Evolutionary conservation across 2,329 filamentous ascomycete genomes (phyloP).

Genomic region (Mycosphaerella sp.): DNA sequence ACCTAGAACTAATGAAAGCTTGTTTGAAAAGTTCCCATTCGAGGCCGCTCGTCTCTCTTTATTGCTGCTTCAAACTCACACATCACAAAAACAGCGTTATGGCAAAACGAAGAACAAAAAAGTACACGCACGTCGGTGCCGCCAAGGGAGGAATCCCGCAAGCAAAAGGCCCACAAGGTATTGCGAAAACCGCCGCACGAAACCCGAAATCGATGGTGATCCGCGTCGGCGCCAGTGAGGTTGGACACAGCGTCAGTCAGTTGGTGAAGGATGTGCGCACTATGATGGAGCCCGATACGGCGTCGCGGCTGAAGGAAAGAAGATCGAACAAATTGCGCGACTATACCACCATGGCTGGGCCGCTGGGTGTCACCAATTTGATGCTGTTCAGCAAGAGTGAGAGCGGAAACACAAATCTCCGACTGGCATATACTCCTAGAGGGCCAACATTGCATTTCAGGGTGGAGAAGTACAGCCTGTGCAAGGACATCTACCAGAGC

Average conservation of each 20-base stretch:
- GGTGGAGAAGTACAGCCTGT: conserved; percentile 89
- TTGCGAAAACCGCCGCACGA: conserved; percentile 51
- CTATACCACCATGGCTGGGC: conserved; percentile 92
- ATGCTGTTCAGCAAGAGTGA: conserved; percentile 87
- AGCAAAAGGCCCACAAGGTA: conserved; percentile 48
- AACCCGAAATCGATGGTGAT: conserved; percentile 97
- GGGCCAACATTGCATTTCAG: conserved; percentile 92
- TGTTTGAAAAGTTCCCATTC: background rate
- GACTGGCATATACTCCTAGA: conserved; percentile 77
- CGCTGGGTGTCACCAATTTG: conserved; percentile 85
- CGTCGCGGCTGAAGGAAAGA: conserved; percentile 80
- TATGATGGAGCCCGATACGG: conserved; percentile 96
- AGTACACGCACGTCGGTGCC: conserved; percentile 74
- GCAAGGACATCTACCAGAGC: conserved; percentile 79
- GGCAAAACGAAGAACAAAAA: conserved; percentile 78
- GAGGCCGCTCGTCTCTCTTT: background rate
- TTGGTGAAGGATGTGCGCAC: conserved; percentile 82
- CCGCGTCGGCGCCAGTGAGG: conserved; percentile 87
- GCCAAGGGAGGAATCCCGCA: conserved; percentile 50
- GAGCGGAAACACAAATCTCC: conserved; percentile 85
- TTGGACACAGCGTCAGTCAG: conserved; percentile 85
- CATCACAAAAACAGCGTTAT: conserved; percentile 42
- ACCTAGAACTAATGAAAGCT: background rate
- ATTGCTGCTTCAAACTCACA: background rate
- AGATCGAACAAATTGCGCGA: conserved; percentile 82